Percentiles rank a stretch among this genome's conserved stretches.
phyloP scores from a whole-genome alignment of 805 yeast species.

The Danielia reshetovae region DNA sequence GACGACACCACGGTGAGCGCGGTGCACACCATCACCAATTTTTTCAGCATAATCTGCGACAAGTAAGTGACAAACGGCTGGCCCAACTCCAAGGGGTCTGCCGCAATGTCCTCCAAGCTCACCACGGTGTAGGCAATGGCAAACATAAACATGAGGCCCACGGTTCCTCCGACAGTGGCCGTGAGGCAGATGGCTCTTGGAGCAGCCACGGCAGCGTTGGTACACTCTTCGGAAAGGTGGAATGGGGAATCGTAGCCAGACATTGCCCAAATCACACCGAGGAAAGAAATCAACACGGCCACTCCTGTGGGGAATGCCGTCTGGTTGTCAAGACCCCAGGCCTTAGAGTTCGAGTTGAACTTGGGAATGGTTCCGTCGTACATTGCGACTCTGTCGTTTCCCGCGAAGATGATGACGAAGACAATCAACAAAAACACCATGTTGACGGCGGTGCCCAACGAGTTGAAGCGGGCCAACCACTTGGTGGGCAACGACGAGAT shows the following conservation, averaged over 20 bases:
- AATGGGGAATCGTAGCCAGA: constrained; percentile 74
- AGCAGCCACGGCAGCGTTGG: constrained; percentile 59
- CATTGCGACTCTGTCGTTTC: constrained; percentile 39
- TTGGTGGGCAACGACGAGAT: constrained; percentile 53
- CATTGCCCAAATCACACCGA: constrained; percentile 70
- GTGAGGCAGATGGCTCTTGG: constrained; percentile 67
- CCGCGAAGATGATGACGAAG: constrained; percentile 51
- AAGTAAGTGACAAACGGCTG: constrained; percentile 59
- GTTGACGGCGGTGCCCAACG: constrained; percentile 48
- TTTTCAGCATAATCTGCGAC: constrained; percentile 43
- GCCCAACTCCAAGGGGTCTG: constrained; percentile 46
- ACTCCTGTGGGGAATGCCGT: constrained; percentile 66
- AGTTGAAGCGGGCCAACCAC: constrained; percentile 49
- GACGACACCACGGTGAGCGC: constrained; percentile 41
- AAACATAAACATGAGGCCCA: constrained; percentile 56
- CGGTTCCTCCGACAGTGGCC: constrained; percentile 48
- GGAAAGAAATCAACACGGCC: constrained; percentile 51
- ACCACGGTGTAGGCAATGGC: constrained; percentile 61
- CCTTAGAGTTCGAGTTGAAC: constrained; percentile 45
- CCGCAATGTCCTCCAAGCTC: constrained; percentile 43
- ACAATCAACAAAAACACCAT: constrained; percentile 48
- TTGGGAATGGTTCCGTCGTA: constrained; percentile 35
- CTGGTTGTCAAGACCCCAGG: constrained; percentile 54
- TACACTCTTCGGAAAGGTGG: constrained; percentile 70
- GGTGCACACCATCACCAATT: constrained; percentile 40